Evolutionary conservation across 805 yeast species (phyloP), one percentile per base, ranked within the genome.

Genomic region (Hemisphaericaspora nanyangensis): DNA sequence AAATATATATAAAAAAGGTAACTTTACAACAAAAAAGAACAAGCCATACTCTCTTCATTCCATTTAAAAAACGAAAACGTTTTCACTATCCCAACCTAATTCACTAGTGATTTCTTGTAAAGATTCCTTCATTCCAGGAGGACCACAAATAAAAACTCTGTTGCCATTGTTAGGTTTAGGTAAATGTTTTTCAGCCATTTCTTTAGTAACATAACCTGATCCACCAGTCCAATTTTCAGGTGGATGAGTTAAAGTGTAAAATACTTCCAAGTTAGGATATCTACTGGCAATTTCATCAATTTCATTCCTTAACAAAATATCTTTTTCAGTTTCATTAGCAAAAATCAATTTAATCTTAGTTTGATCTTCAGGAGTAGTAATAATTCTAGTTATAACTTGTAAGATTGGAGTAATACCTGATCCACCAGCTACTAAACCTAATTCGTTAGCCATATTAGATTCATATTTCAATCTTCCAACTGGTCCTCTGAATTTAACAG

Each of bases 401-500:
- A 85, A 72, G 63, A 87, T 80, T 28, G 97, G 96, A 7, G 96
- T 87, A 46, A 90, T 82, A 37, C 97, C 95, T 0, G 91, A 79
- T 15, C 95, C 95, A 49, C 93, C 95, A 6, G 90, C 91, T 49
- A 85, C 70, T 65, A 85, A 71, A 15, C 80, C 79, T 41, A 85
- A 69, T 43, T 79, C 76, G 44, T 74, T 74, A 29, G 79, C 82
- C 66, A 77, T 74, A 54, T 82, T 82, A 18, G 72, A 49, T 29
- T 53, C 42, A 56, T 82, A 82, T 25, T 76, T 59, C 60, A 85
- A 77, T 56, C 81, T 73, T 12, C 95, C 93, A 35, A 84, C 84
- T 13, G 93, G 89, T 1, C 95, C 95, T 58, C 79, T 77, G 53
- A 85, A 84, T 45, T 76, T 75, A 15, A 84, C 85, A 16, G 74